Percentiles rank a stretch among this genome's conserved stretches.
Conservation (phyloP, 352 stramenopile genomes). For the Pythium brassicae region DNA sequence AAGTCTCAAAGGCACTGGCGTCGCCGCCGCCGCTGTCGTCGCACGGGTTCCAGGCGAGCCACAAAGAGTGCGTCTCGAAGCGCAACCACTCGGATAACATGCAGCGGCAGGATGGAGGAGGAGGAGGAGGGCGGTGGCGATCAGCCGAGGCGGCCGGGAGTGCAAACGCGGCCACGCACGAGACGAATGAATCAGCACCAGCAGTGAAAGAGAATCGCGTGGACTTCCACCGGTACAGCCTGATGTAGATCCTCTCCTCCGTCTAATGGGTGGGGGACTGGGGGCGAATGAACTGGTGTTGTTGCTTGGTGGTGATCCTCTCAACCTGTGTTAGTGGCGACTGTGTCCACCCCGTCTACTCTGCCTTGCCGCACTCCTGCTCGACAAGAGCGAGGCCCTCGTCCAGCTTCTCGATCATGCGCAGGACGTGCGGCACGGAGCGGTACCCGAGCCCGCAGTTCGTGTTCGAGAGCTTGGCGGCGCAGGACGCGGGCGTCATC, state of each 20-base stretch:
- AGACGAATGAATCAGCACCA: not conserved
- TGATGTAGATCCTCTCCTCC: conserved; percentile 3
- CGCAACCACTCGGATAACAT: not conserved
- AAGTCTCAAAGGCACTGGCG: conserved; percentile 23
- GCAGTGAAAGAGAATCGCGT: conserved; percentile 8
- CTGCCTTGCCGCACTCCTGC: conserved; percentile 21
- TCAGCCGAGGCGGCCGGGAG: not conserved
- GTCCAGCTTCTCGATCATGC: conserved; percentile 48
- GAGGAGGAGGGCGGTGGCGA: not conserved
- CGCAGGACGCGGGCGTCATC: conserved; percentile 45
- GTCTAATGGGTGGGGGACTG: too few species aligned
- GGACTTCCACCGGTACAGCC: conserved; percentile 13
- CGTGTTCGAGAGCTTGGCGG: conserved; percentile 29
- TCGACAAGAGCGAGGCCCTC: conserved; percentile 28
- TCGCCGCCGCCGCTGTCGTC: conserved; percentile 20
- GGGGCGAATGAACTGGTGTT: too few species aligned
- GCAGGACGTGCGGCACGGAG: conserved; percentile 55
- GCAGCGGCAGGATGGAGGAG: not conserved
- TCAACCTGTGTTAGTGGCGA: too few species aligned
- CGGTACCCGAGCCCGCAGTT: conserved; percentile 76
- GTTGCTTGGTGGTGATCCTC: too few species aligned
- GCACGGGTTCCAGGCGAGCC: not conserved
- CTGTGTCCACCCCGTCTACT: not conserved
- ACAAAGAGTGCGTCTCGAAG: not conserved
- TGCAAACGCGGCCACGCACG: not conserved